A percentile compares a stretch with the other conserved stretches of the same genome.
Evolutionary conservation across 305 asterid species (phyloP).

Genomic region (Fraxinus paxiana): DNA sequence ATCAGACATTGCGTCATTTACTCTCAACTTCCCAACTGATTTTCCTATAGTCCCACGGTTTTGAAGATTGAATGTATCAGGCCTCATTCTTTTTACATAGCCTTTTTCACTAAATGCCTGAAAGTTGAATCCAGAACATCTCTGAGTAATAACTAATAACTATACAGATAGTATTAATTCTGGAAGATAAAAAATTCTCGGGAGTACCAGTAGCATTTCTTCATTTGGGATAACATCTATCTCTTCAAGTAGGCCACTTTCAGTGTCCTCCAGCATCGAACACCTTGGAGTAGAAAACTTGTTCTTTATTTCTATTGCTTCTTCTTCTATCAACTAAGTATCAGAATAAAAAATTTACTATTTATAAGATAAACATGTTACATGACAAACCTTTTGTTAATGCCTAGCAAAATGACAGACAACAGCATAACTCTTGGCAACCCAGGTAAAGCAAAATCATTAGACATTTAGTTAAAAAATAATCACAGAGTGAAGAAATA

Average conservation of each 20-base stretch:
- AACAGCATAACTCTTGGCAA: constrained; percentile 2
- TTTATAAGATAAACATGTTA: constrained; percentile 7
- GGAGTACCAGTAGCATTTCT: constrained; percentile 83
- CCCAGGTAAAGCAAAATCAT: constrained; percentile 14
- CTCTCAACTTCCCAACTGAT: constrained; percentile 93
- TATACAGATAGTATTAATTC: constrained; percentile 9
- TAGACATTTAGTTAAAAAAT: constrained; percentile 17
- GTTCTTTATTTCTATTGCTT: constrained; percentile 84
- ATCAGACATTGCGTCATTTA: constrained; percentile 91
- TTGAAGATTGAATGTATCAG: constrained; percentile 90
- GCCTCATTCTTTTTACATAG: constrained; percentile 91
- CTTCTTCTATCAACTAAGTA: constrained; percentile 70
- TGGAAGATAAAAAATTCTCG: constrained; percentile 19
- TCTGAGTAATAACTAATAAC: constrained; percentile 19
- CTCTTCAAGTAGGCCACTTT: constrained; percentile 75
- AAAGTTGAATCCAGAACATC: constrained; percentile 23
- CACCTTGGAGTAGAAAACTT: constrained; percentile 84
- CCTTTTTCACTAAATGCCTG: constrained; percentile 99
- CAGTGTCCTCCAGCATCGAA: constrained; percentile 84
- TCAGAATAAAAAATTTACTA: constrained; percentile 3
- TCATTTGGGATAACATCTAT: constrained; percentile 91
- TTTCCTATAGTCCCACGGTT: constrained; percentile 94
- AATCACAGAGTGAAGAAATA: neutral
- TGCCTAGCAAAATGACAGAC: neutral
- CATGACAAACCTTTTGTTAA: neutral